Conservation (phyloP, 1,284 basidiomycete genomes). For the Puccinia triticina region DNA sequence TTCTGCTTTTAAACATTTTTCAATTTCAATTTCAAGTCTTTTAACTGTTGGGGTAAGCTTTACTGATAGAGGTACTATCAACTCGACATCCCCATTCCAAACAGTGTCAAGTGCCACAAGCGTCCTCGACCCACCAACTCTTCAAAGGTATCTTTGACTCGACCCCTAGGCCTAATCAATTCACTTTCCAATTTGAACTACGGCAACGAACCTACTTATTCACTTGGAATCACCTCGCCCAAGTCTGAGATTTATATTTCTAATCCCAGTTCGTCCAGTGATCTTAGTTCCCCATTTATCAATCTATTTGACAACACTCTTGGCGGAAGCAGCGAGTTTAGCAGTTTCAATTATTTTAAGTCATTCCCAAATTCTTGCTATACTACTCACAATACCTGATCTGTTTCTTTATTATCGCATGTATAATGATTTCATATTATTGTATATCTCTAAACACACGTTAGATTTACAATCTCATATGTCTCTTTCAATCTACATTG, state of each 20-base stretch:
- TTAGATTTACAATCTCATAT: neutral
- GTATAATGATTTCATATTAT: neutral
- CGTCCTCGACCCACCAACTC: slow-evolving; percentile 31
- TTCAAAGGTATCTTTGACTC: neutral
- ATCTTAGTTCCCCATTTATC: neutral
- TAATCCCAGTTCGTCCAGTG: neutral
- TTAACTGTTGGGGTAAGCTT: neutral
- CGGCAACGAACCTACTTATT: slow-evolving; percentile 10
- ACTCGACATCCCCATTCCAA: neutral
- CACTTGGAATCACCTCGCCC: slow-evolving; percentile 2
- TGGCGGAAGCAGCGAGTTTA: slow-evolving; percentile 4
- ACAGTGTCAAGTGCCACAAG: slow-evolving; percentile 44
- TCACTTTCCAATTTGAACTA: slow-evolving; percentile 1
- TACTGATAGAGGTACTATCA: neutral
- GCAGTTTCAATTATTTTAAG: slow-evolving; percentile 19
- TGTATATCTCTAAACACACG: slow-evolving; percentile 6
- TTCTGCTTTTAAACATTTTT: neutral
- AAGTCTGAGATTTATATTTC: neutral
- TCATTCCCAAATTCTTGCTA: slow-evolving; percentile 22
- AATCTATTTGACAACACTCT: slow-evolving; percentile 8
- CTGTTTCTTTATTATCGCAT: neutral
- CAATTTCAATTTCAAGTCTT: neutral
- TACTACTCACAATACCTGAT: slow-evolving; percentile 2
- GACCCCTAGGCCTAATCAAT: slow-evolving; percentile 10
- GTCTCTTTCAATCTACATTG: neutral